phyloP scores from a whole-genome alignment of 176 grass and related monocot species.

The Eleusine indica region DNA sequence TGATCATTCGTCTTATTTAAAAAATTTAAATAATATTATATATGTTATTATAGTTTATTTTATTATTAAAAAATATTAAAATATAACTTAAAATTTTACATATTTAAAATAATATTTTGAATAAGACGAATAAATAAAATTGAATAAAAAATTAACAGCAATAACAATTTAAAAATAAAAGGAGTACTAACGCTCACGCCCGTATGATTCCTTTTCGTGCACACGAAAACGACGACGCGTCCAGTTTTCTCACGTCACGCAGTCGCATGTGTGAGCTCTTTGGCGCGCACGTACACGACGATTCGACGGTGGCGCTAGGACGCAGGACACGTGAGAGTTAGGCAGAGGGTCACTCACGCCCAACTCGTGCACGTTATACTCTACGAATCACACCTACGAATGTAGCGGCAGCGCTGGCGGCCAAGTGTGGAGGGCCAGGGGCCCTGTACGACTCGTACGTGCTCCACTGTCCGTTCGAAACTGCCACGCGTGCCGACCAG shows the following conservation, averaged over 20 bases:
- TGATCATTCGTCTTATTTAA: no score
- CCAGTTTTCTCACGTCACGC: neutral
- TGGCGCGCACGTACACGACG: slow-evolving; percentile 20
- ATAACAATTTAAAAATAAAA: no score
- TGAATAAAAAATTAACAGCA: no score
- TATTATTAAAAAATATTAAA: no score
- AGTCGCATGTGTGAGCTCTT: neutral
- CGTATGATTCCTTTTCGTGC: no score
- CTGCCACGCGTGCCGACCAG: neutral
- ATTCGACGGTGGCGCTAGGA: neutral
- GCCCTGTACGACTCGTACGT: neutral
- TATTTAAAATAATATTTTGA: no score
- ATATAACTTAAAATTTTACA: no score
- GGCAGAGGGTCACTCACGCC: neutral
- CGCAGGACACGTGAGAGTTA: slow-evolving; percentile 7
- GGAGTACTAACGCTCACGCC: no score
- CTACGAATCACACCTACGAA: neutral
- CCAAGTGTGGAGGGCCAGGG: neutral
- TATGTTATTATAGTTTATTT: no score
- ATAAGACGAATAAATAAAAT: no score
- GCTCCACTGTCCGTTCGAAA: neutral
- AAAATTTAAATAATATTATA: no score
- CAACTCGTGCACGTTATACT: slow-evolving; percentile 10
- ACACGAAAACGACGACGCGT: neutral
- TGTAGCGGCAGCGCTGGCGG: neutral